These are phyloP conservation scores for Amanita rimosa DNA, from an alignment of 768 basidiomycete genomes.

Conservation along the genomic window DNA sequence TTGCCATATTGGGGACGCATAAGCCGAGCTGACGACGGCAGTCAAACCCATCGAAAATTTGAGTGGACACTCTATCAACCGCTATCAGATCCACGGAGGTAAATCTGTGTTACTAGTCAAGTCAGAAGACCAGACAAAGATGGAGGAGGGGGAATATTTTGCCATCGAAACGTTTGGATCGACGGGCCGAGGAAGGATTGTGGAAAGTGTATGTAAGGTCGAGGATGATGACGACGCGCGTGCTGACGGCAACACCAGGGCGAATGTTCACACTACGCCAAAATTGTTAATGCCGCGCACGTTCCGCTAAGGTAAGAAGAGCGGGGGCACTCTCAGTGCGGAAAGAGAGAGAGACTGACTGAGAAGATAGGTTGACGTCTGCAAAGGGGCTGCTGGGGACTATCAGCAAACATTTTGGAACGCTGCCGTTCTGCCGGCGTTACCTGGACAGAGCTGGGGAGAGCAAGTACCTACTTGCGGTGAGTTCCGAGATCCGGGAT, in stretches of 20 bases:
- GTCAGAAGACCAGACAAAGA: slow-evolving; percentile 84
- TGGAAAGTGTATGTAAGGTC: slow-evolving; percentile 64
- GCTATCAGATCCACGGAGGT: slow-evolving; percentile 87
- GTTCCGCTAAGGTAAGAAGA: slow-evolving; percentile 58
- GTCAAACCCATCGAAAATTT: slow-evolving; percentile 93
- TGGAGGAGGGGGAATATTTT: slow-evolving; percentile 99
- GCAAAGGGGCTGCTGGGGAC: slow-evolving; percentile 79
- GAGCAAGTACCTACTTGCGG: slow-evolving; percentile 86
- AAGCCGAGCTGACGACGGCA: slow-evolving; percentile 15
- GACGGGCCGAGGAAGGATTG: slow-evolving; percentile 84
- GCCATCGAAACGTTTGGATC: slow-evolving; percentile 99
- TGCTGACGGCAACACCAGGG: slow-evolving; percentile 38
- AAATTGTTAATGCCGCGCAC: slow-evolving; percentile 54
- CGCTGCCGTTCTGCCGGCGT: slow-evolving; percentile 88
- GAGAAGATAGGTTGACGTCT: slow-evolving; percentile 50
- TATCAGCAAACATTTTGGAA: slow-evolving; percentile 90
- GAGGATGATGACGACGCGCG: neutral
- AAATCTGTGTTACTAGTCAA: slow-evolving; percentile 89
- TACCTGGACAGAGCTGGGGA: slow-evolving; percentile 92
- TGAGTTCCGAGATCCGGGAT: slow-evolving; percentile 29
- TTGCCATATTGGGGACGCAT: neutral
- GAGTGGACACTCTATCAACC: slow-evolving; percentile 88
- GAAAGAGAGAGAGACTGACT: neutral
- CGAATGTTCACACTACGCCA: slow-evolving; percentile 90
- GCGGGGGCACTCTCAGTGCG: too few species aligned